phyloP scores from a whole-genome alignment of 306 rosid species.

The Cicer arietinum region DNA sequence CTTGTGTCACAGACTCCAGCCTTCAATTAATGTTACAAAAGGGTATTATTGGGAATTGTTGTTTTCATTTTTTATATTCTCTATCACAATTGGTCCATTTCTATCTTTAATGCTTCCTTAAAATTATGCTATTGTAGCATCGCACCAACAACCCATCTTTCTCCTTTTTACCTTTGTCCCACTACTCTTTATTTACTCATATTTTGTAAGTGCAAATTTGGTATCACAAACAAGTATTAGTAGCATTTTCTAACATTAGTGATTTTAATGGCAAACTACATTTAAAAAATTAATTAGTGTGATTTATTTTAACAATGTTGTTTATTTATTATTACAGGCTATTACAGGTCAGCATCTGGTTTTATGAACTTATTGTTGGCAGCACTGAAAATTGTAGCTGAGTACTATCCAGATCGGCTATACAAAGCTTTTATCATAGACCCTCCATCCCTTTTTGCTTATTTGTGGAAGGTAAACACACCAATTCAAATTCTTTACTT shows the following conservation, averaged over 20 bases:
- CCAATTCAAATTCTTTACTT: constrained; percentile 39
- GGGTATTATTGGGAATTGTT: constrained; percentile 84
- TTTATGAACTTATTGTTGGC: constrained; percentile 77
- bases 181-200: neutral
- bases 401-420: constrained; percentile 80
- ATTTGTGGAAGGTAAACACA: constrained; percentile 86
- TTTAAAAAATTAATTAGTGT: neutral
- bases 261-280: neutral
- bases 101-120: constrained; percentile 59
- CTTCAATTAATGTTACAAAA: constrained; percentile 32
- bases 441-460: constrained; percentile 86
- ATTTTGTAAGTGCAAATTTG: neutral
- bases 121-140: constrained; percentile 48
- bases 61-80: constrained; percentile 36
- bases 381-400: constrained; percentile 76
- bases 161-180: constrained; percentile 50
- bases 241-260: no score
- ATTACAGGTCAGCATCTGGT: constrained; percentile 88
- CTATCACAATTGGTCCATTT: constrained; percentile 56
- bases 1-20: constrained; percentile 52
- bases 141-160: constrained; percentile 49
- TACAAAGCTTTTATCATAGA: constrained; percentile 81
- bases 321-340: constrained; percentile 61
- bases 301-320: neutral
- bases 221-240: no score